Evolutionary conservation across 1,284 basidiomycete species (phyloP), one percentile per base, ranked within the genome.

Genomic region (Microbotryum saponariae): DNA sequence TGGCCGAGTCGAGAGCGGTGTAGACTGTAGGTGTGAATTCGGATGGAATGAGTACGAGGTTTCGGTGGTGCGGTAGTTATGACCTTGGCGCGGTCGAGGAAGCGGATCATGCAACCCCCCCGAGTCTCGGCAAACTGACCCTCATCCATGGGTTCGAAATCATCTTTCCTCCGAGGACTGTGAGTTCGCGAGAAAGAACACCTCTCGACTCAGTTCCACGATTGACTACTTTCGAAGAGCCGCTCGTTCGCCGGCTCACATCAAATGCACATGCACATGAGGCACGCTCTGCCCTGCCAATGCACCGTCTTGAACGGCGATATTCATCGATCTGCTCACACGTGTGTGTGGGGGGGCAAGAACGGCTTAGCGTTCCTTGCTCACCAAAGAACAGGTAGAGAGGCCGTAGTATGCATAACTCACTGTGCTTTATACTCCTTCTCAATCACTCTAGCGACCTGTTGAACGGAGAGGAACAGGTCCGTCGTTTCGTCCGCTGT

Each of bases 251-350:
- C 84, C 84, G 2, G 89, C 82, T 25, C 90, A 90, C 14, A 93
- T 77, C 31, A 93, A 76, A 72, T 93, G 91, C 66, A 93, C 86
- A 73, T 93, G 90, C 45, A 92, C 87, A 73, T 94, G 91, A 0
- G 90, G 85, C 18, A 93, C 84, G 6, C 84, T 85, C 78, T 96
- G 91, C 0, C 91, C 86, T 0, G 90, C 88, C 6, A 57, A 27
- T 31, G 80, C 82, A 7, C 91, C 91, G 73, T 94, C 91, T 88
- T 94, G 70, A n/a, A 66, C n/a, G 18, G 61, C 59, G 9, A 68
- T 56, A 12, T 61, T 70, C 20, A 67, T 46, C 2, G 60, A 57
- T 21, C 65, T 68, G 45, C 44, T 21, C 16, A 5, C 5, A n/a
- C 16, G 44, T 16, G 31, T 31, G 31, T n/a, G n/a, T n/a, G n/a